These are phyloP conservation scores for Murraya paniculata DNA, from an alignment of 345 rosid genomes.

Conservation along the genomic window DNA sequence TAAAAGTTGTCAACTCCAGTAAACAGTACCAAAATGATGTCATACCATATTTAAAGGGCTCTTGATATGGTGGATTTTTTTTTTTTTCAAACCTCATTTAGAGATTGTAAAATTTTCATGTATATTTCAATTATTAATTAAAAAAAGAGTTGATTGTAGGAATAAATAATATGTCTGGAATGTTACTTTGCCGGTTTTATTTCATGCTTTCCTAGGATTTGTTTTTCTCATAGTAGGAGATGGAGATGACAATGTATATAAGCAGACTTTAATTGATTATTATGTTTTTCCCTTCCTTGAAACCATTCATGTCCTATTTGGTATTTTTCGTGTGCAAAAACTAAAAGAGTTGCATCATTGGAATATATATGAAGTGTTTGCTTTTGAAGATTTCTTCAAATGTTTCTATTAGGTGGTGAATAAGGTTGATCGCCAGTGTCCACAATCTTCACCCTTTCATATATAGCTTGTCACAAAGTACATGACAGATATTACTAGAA, in stretches of 20 bases:
- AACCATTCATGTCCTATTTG: background rate
- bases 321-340: background rate
- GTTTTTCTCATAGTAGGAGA: background rate
- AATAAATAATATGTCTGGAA: background rate
- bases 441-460: too few relatives aligned
- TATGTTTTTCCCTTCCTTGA: background rate
- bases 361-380: too few relatives aligned
- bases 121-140: background rate
- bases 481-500: background rate
- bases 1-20: constrained; percentile 53
- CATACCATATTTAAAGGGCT: constrained; percentile 47
- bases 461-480: background rate
- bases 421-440: too few relatives aligned
- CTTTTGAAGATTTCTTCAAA: too few relatives aligned
- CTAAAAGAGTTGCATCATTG: background rate
- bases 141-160: background rate
- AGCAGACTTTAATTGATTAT: background rate
- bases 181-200: background rate
- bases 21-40: constrained; percentile 37
- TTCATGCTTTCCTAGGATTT: background rate
- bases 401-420: too few relatives aligned
- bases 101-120: background rate
- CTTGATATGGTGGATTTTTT: constrained; percentile 24
- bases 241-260: background rate
- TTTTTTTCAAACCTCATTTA: background rate